Evolutionary conservation across 306 rosid genomes (phyloP).

Genomic region (Glycine latifolia): DNA sequence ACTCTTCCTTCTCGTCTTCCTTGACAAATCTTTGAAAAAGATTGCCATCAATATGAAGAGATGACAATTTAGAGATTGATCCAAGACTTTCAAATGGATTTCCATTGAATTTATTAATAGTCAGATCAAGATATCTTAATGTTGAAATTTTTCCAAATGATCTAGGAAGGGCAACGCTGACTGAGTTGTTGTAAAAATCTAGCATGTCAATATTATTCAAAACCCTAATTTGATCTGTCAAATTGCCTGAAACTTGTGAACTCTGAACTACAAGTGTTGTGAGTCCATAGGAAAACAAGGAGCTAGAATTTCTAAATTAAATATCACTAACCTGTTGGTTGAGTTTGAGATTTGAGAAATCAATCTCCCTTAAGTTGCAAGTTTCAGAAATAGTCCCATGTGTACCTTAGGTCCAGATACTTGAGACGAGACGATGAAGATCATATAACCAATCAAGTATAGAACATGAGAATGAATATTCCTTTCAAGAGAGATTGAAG

Average conservation of each 20-base stretch:
- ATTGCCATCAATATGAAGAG: background rate
- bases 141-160: background rate
- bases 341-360: conserved; percentile 11
- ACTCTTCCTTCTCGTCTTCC: background rate
- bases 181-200: background rate
- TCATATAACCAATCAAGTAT: conserved; percentile 32
- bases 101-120: background rate
- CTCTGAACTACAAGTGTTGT: rapidly evolving
- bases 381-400: background rate
- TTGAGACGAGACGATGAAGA: conserved; percentile 1
- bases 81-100: conserved; percentile 4
- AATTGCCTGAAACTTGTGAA: conserved; percentile 22
- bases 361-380: conserved; percentile 6
- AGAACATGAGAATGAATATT: background rate
- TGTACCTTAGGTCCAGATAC: background rate
- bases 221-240: conserved; percentile 12
- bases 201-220: background rate
- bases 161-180: background rate
- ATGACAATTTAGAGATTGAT: background rate
- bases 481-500: conserved; percentile 36
- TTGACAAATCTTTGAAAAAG: conserved; percentile 1
- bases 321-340: background rate
- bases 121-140: background rate
- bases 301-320: conserved; percentile 1
- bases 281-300: background rate